Evolutionary conservation across 805 yeast species (phyloP).

Genomic region (Ogataea saltuana): DNA sequence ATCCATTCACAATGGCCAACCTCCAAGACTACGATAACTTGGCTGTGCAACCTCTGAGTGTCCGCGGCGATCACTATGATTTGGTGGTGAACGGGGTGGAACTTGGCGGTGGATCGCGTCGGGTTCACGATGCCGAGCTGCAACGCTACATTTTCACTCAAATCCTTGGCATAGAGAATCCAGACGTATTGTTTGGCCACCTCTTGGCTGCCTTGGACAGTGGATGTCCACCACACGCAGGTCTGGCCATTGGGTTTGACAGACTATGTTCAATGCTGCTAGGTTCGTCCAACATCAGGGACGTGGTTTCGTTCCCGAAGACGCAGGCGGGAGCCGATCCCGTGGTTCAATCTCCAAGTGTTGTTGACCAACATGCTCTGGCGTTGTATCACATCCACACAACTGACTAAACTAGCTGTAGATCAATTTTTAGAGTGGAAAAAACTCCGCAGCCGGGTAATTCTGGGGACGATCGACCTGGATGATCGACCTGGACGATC

Average conservation of each 20-base stretch:
- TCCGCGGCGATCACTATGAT: slow-evolving; percentile 91
- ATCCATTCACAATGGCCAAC: slow-evolving; percentile 94
- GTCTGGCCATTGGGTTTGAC: slow-evolving; percentile 93
- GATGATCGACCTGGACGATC: not conserved
- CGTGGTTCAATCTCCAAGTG: slow-evolving; percentile 83
- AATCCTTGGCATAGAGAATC: slow-evolving; percentile 59
- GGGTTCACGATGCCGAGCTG: slow-evolving; percentile 83
- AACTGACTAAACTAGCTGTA: not conserved
- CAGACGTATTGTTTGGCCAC: slow-evolving; percentile 78
- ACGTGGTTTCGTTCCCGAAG: slow-evolving; percentile 96
- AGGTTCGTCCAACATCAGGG: slow-evolving; percentile 78
- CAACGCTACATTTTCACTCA: slow-evolving; percentile 72
- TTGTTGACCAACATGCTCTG: slow-evolving; percentile 52
- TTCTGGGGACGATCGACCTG: too few relatives aligned
- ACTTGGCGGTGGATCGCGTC: slow-evolving; percentile 95
- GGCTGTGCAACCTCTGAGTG: slow-evolving; percentile 55
- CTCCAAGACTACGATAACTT: slow-evolving; percentile 64
- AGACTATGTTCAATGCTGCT: slow-evolving; percentile 86
- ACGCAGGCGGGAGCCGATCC: slow-evolving; percentile 85
- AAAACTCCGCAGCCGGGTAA: not conserved
- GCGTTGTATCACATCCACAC: slow-evolving; percentile 42
- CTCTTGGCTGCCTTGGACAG: slow-evolving; percentile 73
- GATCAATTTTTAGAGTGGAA: too few relatives aligned
- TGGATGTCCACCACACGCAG: slow-evolving; percentile 99
- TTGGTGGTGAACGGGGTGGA: slow-evolving; percentile 93